phyloP scores from a whole-genome alignment of 2,329 filamentous ascomycete species.

The Sporothrix phasma region DNA sequence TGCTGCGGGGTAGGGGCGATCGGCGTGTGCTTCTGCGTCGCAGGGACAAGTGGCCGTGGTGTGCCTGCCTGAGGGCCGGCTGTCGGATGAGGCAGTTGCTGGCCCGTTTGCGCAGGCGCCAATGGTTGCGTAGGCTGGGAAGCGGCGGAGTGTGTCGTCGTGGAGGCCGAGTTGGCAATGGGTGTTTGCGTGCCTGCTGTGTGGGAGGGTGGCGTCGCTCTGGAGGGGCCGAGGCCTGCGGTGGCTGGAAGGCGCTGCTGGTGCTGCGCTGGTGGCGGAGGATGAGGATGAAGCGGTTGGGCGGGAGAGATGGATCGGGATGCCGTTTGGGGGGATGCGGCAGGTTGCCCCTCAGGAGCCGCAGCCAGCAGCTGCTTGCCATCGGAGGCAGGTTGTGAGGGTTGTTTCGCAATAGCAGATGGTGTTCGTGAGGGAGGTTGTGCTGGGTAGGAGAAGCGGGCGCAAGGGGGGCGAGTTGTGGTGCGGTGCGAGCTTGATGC shows the following conservation, averaged over 20 bases:
- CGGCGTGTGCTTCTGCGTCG: slow-evolving; percentile 7
- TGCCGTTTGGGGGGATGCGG: neutral
- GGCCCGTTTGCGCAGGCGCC: neutral
- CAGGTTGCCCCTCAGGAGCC: neutral
- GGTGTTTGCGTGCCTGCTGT: neutral
- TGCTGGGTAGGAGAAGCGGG: neutral
- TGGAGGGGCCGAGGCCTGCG: neutral
- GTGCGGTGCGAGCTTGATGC: neutral
- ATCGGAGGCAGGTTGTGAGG: neutral
- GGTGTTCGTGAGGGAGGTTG: neutral
- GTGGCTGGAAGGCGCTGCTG: neutral
- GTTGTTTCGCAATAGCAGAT: neutral
- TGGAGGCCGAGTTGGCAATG: neutral
- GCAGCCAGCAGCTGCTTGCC: neutral
- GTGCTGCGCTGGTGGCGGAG: neutral
- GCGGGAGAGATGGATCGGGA: slow-evolving; percentile 5
- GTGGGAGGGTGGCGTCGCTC: neutral
- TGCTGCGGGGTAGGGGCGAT: neutral
- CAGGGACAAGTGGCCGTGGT: slow-evolving; percentile 3
- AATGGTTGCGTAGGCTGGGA: neutral
- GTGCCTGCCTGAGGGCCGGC: neutral
- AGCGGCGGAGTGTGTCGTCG: neutral
- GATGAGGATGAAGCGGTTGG: neutral
- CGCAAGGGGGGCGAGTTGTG: neutral
- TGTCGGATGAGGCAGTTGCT: neutral